Evolutionary conservation across 371 early-diverging fungal genomes (phyloP), one percentile per base, ranked within the genome.

Genomic region (Circinella minor): DNA sequence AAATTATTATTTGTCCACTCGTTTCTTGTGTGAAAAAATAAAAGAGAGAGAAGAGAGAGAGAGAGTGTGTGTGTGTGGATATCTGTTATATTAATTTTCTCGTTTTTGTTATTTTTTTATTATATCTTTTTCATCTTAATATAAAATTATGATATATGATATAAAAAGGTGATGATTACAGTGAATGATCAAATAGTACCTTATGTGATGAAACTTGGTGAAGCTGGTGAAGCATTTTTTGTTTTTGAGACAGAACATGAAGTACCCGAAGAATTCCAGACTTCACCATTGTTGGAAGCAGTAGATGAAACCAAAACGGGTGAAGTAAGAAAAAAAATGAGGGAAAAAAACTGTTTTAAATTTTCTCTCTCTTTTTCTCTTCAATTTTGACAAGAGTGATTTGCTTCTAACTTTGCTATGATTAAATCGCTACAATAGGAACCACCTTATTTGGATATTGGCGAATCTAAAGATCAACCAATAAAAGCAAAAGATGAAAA

Each of bases 201-300:
- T 71, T 88, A 95, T 71, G 86, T 84, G 8, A 99, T 99, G 98
- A 98, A 97, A 72, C 90, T 99, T 4, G 99, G 99, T n/a, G 98
- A 97, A 62, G 94, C 97, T 36, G 99, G 99, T 15, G 99, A 99
- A 79, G 96, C 98, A 3, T 99, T 96, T 77, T 99, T 99, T 86
- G 98, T 99, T 10, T 88, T 95, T 60, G 94, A 95, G 76, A 89
- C 95, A 13, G 92, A 93, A 37, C 89, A 89, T 69, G 86, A 93
- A 20, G 96, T 95, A 4, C 95, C 96, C 14, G 88, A 90, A 67
- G 96, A 96, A 73, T 93, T 93, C 71, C 94, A 92, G 59, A 97
- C 98, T 2, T 95, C 95, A 11, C 98, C 98, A 6, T 88, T 97
- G 61, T 86, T 91, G 55, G 88, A 89, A 47, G 92, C 93, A 36